phyloP scores from a whole-genome alignment of 1,139 yeast genomes.

The Casaregolazyma lundiana region DNA sequence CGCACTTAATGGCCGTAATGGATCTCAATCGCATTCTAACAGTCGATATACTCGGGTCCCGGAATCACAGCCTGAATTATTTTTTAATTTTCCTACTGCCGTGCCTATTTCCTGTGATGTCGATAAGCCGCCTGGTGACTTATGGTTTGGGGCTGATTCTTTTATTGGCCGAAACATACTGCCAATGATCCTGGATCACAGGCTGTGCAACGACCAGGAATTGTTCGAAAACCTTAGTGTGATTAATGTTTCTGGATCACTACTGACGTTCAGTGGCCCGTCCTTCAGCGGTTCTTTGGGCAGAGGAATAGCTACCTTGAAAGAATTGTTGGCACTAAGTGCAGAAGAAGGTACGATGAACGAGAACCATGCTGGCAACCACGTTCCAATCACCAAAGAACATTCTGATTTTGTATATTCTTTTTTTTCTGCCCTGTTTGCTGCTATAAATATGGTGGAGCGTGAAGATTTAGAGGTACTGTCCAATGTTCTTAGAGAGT shows the following conservation, averaged over 20 bases:
- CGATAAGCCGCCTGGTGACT: slow-evolving; percentile 11
- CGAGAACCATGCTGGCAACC: too few species aligned
- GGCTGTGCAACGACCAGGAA: neutral
- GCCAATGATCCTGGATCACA: neutral
- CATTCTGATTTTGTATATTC: slow-evolving; percentile 2
- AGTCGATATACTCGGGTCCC: too few species aligned
- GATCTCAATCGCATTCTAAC: too few species aligned
- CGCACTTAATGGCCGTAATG: neutral
- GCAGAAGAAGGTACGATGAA: neutral
- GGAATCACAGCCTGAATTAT: neutral
- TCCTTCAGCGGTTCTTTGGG: slow-evolving; percentile 4
- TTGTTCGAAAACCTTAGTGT: neutral
- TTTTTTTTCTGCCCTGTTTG: slow-evolving; percentile 5
- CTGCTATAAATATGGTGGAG: slow-evolving; percentile 1
- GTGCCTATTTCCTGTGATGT: slow-evolving; percentile 9
- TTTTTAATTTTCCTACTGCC: neutral
- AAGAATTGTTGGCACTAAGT: neutral
- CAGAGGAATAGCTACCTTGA: neutral
- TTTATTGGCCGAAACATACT: slow-evolving; percentile 10
- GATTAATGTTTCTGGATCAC: slow-evolving; percentile 2
- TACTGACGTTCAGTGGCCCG: slow-evolving; percentile 1
- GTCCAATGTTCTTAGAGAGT: neutral
- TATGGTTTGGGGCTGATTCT: slow-evolving; percentile 11
- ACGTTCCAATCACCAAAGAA: slow-evolving; percentile 1
- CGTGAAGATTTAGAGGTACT: neutral